A percentile compares a stretch with the other conserved stretches of the same genome.
Evolutionary conservation across 371 early-diverging fungal genomes (phyloP).

Genomic region (Umbelopsis sp.): DNA sequence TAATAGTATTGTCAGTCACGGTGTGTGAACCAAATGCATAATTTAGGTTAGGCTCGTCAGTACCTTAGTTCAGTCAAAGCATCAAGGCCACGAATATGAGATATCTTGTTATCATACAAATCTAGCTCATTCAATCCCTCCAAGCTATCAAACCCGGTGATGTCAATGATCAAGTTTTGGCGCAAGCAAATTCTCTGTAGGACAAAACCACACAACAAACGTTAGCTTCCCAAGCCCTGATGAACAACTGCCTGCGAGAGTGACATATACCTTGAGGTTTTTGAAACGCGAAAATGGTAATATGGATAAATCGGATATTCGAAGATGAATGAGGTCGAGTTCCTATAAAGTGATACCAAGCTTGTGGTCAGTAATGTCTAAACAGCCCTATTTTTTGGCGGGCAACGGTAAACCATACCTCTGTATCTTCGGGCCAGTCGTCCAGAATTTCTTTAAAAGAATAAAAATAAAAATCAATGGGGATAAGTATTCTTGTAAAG

Average conservation of each 20-base stretch:
- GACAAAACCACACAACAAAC: background rate
- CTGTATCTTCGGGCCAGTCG: constrained; percentile 43
- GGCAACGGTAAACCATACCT: constrained; percentile 22
- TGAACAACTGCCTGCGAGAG: too few relatives aligned
- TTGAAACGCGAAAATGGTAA: constrained; percentile 74
- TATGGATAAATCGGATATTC: constrained; percentile 62
- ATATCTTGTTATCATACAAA: constrained; percentile 94
- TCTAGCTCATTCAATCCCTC: constrained; percentile 74
- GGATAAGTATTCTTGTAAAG: too few relatives aligned
- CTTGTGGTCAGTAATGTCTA: background rate
- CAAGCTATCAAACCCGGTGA: constrained; percentile 67
- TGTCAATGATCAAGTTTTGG: constrained; percentile 87
- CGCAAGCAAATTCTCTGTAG: constrained; percentile 78
- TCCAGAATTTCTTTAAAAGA: constrained; percentile 24
- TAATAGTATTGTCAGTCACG: too few relatives aligned
- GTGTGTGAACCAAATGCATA: too few relatives aligned
- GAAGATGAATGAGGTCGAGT: constrained; percentile 81
- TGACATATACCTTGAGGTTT: constrained; percentile 57
- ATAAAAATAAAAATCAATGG: background rate
- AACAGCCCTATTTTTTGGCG: too few relatives aligned
- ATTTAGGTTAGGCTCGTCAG: background rate
- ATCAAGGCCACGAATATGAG: constrained; percentile 71
- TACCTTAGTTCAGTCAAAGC: constrained; percentile 66
- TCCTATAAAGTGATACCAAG: constrained; percentile 48
- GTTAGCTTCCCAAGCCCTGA: background rate